A percentile compares a stretch with the other conserved stretches of the same genome.
Conservation (phyloP, 176 grass and related monocot genomes). For the Chrysopogon serrulatus region DNA sequence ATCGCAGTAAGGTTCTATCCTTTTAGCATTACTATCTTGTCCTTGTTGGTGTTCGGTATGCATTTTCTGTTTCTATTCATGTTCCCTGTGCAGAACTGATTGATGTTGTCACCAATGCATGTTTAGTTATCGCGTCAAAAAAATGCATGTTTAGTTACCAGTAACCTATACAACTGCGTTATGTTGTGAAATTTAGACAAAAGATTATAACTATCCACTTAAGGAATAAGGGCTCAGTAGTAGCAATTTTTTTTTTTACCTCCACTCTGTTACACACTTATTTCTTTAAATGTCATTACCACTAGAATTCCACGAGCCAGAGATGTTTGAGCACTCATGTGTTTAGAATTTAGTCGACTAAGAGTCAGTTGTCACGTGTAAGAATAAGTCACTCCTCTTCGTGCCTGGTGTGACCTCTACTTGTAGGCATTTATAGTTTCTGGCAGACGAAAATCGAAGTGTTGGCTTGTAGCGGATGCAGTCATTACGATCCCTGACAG, state of each 20-base stretch:
- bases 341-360: not conserved
- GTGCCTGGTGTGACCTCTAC: not conserved
- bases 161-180: not conserved
- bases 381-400: not conserved
- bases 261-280: not conserved
- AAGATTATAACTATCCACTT: not conserved
- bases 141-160: not conserved
- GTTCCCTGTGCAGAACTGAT: not conserved
- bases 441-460: not conserved
- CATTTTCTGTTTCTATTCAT: conserved; percentile 5
- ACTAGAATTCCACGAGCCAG: not conserved
- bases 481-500: not conserved
- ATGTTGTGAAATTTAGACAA: not conserved
- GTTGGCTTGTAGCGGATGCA: not conserved
- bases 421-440: not conserved
- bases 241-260: not conserved
- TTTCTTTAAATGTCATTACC: not conserved
- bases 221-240: not conserved
- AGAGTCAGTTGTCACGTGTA: not conserved
- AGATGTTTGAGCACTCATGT: not conserved
- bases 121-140: no score
- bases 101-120: not conserved
- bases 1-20: conserved; percentile 67
- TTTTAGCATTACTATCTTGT: conserved; percentile 9
- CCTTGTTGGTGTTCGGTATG: not conserved